These are phyloP conservation scores for Fusarium continuum DNA, from an alignment of 2,329 filamentous ascomycete genomes.

Conservation along the genomic window DNA sequence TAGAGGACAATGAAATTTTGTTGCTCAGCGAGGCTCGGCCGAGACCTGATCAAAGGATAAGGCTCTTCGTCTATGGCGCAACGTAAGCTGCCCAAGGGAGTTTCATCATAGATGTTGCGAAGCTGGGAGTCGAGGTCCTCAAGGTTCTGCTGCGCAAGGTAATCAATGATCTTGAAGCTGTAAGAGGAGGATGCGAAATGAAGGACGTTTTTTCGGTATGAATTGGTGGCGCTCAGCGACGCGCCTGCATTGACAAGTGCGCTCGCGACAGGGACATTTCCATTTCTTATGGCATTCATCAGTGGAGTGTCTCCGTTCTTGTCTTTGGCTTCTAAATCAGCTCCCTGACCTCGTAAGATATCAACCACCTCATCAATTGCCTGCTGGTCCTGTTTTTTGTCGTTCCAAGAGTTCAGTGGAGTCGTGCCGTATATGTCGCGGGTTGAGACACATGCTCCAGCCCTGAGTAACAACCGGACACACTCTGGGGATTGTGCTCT, in stretches of 20 bases:
- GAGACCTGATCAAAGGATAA: rapidly evolving
- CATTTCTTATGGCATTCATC: rapidly evolving
- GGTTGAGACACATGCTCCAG: not conserved
- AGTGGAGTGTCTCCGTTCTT: rapidly evolving
- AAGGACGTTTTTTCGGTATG: rapidly evolving
- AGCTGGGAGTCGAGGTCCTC: not conserved
- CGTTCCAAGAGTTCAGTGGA: not conserved
- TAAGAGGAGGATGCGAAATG: rapidly evolving
- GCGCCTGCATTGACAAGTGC: not conserved
- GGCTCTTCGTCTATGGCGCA: rapidly evolving
- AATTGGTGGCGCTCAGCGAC: not conserved
- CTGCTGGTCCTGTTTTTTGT: rapidly evolving
- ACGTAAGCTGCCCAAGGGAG: not conserved
- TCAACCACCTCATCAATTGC: rapidly evolving
- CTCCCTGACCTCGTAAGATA: not conserved
- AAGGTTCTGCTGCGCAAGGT: not conserved
- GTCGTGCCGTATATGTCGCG: rapidly evolving
- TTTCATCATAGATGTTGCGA: rapidly evolving
- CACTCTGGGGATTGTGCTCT: rapidly evolving
- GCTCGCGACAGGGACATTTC: rapidly evolving
- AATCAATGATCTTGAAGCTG: not conserved
- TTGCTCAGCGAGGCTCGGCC: not conserved
- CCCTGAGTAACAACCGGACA: conserved; percentile 12
- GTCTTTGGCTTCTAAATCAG: not conserved
- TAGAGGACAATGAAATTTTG: not conserved